Evolutionary conservation across 345 rosid genomes (phyloP).

Genomic region (Syzygium aromaticum): DNA sequence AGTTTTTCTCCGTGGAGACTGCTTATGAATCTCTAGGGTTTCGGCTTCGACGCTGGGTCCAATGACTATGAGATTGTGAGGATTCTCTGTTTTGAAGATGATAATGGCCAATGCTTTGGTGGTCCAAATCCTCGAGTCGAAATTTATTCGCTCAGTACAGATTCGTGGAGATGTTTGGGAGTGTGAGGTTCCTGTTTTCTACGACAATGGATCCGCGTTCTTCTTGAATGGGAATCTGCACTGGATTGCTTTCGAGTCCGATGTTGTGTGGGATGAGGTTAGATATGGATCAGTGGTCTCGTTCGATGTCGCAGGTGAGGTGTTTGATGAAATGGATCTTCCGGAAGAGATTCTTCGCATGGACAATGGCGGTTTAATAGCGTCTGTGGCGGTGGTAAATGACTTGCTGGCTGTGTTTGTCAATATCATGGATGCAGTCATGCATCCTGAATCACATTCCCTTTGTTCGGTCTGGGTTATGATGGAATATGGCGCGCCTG

Average conservation of each 20-base stretch:
- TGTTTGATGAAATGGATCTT: neutral
- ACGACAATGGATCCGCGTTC: neutral
- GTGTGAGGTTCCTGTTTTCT: neutral
- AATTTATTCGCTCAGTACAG: too few species aligned
- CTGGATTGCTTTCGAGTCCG: neutral
- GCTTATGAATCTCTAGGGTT: neutral
- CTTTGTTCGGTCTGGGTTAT: neutral
- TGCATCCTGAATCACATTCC: neutral
- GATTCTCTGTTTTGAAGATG: neutral
- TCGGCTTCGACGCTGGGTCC: accelerated
- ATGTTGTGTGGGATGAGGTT: neutral
- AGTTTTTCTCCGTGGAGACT: neutral
- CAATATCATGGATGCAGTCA: too few species aligned
- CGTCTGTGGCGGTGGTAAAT: neutral
- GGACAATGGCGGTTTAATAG: neutral
- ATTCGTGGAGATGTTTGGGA: too few species aligned
- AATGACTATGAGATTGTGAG: neutral
- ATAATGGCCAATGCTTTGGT: too few species aligned
- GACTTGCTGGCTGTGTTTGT: neutral
- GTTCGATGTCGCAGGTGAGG: neutral
- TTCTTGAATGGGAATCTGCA: neutral
- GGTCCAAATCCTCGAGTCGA: neutral
- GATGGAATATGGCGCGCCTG: neutral
- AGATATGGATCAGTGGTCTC: neutral
- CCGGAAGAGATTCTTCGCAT: neutral